phyloP scores from a whole-genome alignment of 2,329 filamentous ascomycete species.

The Neofusicoccum ribis region DNA sequence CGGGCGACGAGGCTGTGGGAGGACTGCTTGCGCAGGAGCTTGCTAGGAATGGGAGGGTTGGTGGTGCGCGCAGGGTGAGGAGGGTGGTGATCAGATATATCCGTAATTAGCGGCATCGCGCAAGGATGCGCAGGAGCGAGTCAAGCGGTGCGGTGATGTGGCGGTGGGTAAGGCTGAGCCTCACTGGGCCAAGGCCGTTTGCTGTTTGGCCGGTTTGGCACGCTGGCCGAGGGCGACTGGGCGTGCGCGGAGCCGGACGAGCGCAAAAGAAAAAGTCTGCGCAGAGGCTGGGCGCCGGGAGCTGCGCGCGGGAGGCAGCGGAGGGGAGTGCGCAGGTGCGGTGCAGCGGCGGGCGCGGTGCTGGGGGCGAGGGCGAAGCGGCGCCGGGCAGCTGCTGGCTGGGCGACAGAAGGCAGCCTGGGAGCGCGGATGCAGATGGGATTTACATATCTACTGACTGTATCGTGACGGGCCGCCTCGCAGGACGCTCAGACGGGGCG shows the following conservation, averaged over 20 bases:
- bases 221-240: not conserved
- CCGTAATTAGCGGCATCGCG: conserved; percentile 22
- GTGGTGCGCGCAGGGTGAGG: conserved; percentile 15
- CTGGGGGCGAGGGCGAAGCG: not conserved
- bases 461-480: conserved; percentile 12
- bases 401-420: not conserved
- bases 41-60: conserved; percentile 15
- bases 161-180: conserved; percentile 11
- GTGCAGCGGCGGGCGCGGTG: not conserved
- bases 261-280: not conserved
- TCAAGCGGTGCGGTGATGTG: conserved; percentile 5
- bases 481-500: not conserved
- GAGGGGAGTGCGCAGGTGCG: not conserved
- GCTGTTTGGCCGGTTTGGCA: conserved; percentile 1
- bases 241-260: not conserved
- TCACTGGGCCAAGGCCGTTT: not conserved
- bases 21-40: conserved; percentile 32
- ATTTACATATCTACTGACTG: conserved; percentile 19
- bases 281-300: not conserved
- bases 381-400: not conserved
- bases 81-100: conserved; percentile 19
- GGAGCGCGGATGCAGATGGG: not conserved
- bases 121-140: conserved; percentile 11
- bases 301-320: not conserved
- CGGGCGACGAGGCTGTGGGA: conserved; percentile 53